These are phyloP conservation scores for Drosera spatulata DNA, from an alignment of 179 eudicot species.

Conservation along the genomic window DNA sequence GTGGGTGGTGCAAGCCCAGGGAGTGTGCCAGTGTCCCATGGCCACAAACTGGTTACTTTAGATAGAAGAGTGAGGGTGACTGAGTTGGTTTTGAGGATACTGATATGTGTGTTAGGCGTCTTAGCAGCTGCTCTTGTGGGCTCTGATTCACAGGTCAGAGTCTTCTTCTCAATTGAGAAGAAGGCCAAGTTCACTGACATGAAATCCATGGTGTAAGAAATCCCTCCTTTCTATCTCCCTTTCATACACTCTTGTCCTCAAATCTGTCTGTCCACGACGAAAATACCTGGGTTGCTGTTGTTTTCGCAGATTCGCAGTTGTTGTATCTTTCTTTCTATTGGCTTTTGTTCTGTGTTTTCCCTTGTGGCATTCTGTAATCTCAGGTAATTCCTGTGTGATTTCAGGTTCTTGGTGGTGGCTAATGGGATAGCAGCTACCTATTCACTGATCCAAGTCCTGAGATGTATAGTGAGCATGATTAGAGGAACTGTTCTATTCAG, in stretches of 20 bases:
- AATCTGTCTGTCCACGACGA: neutral
- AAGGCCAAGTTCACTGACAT: conserved; percentile 77
- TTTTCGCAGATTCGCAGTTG: neutral
- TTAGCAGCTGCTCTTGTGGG: conserved; percentile 57
- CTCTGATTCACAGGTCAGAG: conserved; percentile 51
- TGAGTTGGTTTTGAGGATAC: conserved; percentile 59
- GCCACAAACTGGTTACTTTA: conserved; percentile 25
- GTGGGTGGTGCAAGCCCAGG: conserved; percentile 65
- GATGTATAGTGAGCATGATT: conserved; percentile 64
- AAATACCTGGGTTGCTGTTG: neutral
- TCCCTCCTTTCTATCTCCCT: neutral
- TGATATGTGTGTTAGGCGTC: conserved; percentile 45
- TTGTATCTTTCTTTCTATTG: neutral
- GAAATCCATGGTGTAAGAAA: conserved; percentile 75
- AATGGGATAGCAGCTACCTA: conserved; percentile 74
- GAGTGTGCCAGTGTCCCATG: conserved; percentile 8
- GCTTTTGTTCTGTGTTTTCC: neutral
- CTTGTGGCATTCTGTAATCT: too few relatives aligned
- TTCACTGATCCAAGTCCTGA: conserved; percentile 58
- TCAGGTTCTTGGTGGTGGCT: conserved; percentile 72
- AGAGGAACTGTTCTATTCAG: conserved; percentile 76
- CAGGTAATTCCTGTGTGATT: neutral
- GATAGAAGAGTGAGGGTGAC: conserved; percentile 57
- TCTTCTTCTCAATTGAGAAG: conserved; percentile 62
- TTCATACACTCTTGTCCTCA: neutral